phyloP scores from a whole-genome alignment of 176 grass and related monocot species.

The Aegilops bicornis region DNA sequence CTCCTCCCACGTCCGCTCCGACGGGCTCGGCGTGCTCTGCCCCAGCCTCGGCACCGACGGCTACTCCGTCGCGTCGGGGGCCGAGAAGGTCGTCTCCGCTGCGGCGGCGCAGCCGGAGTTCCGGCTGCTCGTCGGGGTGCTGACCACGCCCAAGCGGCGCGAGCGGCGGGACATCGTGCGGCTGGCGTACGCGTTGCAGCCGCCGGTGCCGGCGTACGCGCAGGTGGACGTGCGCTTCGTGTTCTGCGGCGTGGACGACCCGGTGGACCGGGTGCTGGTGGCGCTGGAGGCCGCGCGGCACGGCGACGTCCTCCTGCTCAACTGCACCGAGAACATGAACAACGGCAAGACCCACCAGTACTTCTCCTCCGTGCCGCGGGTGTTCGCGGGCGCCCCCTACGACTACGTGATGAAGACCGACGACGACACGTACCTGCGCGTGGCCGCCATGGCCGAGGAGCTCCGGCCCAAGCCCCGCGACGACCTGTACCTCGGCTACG shows the following conservation, averaged over 20 bases:
- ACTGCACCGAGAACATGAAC: constrained; percentile 90
- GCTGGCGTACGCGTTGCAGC: constrained; percentile 65
- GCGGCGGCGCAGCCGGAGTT: constrained; percentile 12
- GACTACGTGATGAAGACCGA: constrained; percentile 79
- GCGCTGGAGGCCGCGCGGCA: constrained; percentile 40
- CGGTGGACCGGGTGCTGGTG: constrained; percentile 46
- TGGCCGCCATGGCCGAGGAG: constrained; percentile 37
- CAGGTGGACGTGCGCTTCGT: constrained; percentile 70
- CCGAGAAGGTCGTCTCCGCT: background rate
- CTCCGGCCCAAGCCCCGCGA: constrained; percentile 40
- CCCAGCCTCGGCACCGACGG: background rate
- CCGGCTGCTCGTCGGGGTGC: constrained; percentile 67
- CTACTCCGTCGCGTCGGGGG: constrained; percentile 16
- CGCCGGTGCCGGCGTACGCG: background rate
- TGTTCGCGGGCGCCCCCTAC: constrained; percentile 21
- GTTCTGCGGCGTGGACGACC: constrained; percentile 58
- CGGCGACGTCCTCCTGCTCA: constrained; percentile 59
- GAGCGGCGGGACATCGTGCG: constrained; percentile 76
- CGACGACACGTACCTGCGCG: constrained; percentile 67
- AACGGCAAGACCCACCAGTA: constrained; percentile 74
- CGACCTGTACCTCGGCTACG: constrained; percentile 66
- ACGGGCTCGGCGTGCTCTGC: constrained; percentile 39
- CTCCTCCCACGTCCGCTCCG: constrained; percentile 29
- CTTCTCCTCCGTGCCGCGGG: constrained; percentile 41
- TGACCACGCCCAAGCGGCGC: constrained; percentile 48